Conservation (phyloP, 176 grass and related monocot species). For the Saccharum officinarum region DNA sequence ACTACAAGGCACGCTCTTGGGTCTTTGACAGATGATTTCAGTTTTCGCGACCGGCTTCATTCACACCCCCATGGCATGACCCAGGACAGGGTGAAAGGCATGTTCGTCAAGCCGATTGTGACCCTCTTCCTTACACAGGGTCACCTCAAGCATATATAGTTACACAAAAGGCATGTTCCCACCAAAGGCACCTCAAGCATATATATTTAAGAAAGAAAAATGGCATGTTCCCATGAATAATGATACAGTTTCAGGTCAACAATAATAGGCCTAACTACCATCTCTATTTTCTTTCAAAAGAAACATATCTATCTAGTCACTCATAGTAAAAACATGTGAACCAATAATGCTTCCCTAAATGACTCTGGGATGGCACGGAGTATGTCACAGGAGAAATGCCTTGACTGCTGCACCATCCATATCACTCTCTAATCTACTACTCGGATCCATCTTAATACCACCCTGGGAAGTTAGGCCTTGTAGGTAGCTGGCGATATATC, state of each 20-base stretch:
- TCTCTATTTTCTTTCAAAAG: conserved; percentile 31
- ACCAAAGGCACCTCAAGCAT: background rate
- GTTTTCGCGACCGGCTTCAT: background rate
- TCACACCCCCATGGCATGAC: conserved; percentile 66
- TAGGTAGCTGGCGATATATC: conserved; percentile 17
- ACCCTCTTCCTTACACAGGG: too few relatives aligned
- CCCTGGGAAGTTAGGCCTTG: conserved; percentile 29
- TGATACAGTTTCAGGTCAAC: conserved; percentile 20
- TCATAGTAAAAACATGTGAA: conserved; percentile 10
- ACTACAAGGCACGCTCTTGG: too few relatives aligned
- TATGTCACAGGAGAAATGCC: conserved; percentile 11
- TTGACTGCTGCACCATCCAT: conserved; percentile 16
- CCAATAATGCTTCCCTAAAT: conserved; percentile 39
- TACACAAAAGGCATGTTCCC: too few relatives aligned
- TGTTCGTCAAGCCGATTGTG: too few relatives aligned
- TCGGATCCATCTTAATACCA: conserved; percentile 1
- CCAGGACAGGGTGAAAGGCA: conserved; percentile 35
- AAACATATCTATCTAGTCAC: conserved; percentile 6
- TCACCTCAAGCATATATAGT: too few relatives aligned
- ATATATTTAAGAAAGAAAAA: conserved; percentile 45
- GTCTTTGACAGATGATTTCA: background rate
- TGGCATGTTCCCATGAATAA: conserved; percentile 25
- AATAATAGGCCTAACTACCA: conserved; percentile 15
- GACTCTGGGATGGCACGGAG: background rate
- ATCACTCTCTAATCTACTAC: conserved; percentile 10